Base-by-base conservation (phyloP, 2,329 filamentous ascomycete species). In the Apiospora koreana region DNA sequence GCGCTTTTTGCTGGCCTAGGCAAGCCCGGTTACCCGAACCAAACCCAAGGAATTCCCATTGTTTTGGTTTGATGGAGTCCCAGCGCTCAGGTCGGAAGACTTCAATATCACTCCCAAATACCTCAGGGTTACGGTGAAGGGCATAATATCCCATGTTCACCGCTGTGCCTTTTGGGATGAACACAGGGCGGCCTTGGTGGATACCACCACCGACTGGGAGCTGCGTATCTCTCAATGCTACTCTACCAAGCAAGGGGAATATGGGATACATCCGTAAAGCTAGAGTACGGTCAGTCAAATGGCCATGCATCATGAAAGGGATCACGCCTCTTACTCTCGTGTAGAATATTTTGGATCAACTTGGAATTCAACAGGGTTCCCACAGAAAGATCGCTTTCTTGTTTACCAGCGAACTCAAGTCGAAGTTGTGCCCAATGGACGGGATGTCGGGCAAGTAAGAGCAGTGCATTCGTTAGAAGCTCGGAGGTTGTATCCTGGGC, bases 401-500 rank as follows among this genome's bases (percentile, higher is more conserved):
- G 48, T 28, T 65, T 70, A 10, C 43, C 67, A 31, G 35, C 16
- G 38, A 73, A 70, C 46, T 73, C 72, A 16, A n/a, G 21, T 3
- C 70, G 68, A n/a, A 73, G 69, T 6, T 67, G 69, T 25, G 68
- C 25, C 72, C 72, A 73, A 41, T 70, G 67, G 23, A 31, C 28
- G 1, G 71, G 72, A 62, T 70, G 65, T 1, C 71, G 72, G 25
- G 71, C 65, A 7, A 73, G 45, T 8, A 72, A 38, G 35, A 71
- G 70, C 12, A 73, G 48, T 6, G 65, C 66, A 65, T 72, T 72
- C 1, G 69, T 69, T 8, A 73, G 68, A 8, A 71, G 62, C 12
- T 70, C 69, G 9, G 72, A 72, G 7, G 72, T 73, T 6, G 72
- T 73, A 38, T 73, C 72, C 35, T 72, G 72, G 9, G 72, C 66